Evolutionary conservation across 495 filamentous ascomycete genomes (phyloP), one percentile per base, ranked within the genome.

Genomic region (Aspergillus homomorphus): DNA sequence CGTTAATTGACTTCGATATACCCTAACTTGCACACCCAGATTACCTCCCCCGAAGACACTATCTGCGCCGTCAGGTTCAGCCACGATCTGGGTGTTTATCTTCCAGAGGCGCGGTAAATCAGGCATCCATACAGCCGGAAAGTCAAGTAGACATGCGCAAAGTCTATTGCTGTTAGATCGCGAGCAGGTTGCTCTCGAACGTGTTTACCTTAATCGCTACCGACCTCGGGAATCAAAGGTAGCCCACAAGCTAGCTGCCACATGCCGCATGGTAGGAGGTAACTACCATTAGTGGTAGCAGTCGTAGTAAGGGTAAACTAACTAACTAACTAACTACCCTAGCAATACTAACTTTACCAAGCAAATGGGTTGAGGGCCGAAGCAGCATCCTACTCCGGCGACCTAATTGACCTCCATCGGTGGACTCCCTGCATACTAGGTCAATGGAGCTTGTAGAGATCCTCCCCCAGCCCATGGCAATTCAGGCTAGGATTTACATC

Each of bases 31-130:
- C 33, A 38, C 12, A 38, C 12, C 33, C 4, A 38, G 33, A 38
- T 38, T 38, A 10, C 7, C 48, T 51, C 10, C 48, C 48, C 22
- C 16, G 48, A n/a, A 18, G 21, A 26, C 48, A 5, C 48, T 51
- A 51, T 28, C 48, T 51, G 24, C 24, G 24, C 48, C 15, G 48
- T 18, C 48, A 30, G n/a, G 16, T 28, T 51, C 48, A 51, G 48
- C 48, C 48, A 51, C 48, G 28, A 18, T 28, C 23, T 18, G 9
- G 16, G 15, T 3, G 19, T 20, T 28, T 3, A 28, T 28, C 18
- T 46, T 21, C 10, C 18, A 48, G 12, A 22, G 19, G 19, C 19
- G 45, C 20, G 4, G 18, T 48, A 48, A 21, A 10, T 22, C 45
- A 48, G 18, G 45, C 45, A 48, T 48, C 19, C 20, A 26, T 50